phyloP scores from a whole-genome alignment of 2,329 filamentous ascomycete species.

The Bipolaris victoriae region DNA sequence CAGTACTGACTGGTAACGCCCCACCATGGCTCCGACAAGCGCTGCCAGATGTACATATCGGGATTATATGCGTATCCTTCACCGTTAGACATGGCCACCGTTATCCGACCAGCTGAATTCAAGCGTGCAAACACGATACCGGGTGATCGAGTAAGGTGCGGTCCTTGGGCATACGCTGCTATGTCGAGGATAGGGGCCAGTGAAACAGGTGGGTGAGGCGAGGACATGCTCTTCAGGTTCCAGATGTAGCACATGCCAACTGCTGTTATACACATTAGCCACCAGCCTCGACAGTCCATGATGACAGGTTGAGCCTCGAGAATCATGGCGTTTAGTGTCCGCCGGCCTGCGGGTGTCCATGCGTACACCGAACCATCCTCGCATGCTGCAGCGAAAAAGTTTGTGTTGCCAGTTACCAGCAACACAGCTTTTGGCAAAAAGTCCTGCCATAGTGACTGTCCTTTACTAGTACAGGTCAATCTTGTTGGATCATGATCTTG shows the following conservation, averaged over 20 bases:
- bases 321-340: slow-evolving; percentile 82
- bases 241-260: slow-evolving; percentile 91
- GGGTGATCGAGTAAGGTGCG: slow-evolving; percentile 78
- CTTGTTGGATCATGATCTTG: slow-evolving; percentile 80
- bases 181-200: slow-evolving; percentile 88
- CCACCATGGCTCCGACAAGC: slow-evolving; percentile 97
- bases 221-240: slow-evolving; percentile 82
- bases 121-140: slow-evolving; percentile 89
- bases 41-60: slow-evolving; percentile 88
- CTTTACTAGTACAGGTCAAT: slow-evolving; percentile 80
- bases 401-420: slow-evolving; percentile 86
- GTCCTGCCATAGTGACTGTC: slow-evolving; percentile 88
- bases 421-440: slow-evolving; percentile 86
- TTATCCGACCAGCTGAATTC: slow-evolving; percentile 82
- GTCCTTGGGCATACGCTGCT: slow-evolving; percentile 77
- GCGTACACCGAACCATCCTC: slow-evolving; percentile 90
- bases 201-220: slow-evolving; percentile 88
- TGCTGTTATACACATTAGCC: slow-evolving; percentile 87
- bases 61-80: slow-evolving; percentile 92
- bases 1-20: slow-evolving; percentile 97
- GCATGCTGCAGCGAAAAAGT: slow-evolving; percentile 91
- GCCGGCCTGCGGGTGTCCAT: slow-evolving; percentile 90
- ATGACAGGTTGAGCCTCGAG: slow-evolving; percentile 94
- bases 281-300: slow-evolving; percentile 85
- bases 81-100: slow-evolving; percentile 92